A percentile compares a stretch with the other conserved stretches of the same genome.
These are phyloP conservation scores for Eucalyptus pauciflora DNA, from an alignment of 345 rosid species.

Conservation along the genomic window DNA sequence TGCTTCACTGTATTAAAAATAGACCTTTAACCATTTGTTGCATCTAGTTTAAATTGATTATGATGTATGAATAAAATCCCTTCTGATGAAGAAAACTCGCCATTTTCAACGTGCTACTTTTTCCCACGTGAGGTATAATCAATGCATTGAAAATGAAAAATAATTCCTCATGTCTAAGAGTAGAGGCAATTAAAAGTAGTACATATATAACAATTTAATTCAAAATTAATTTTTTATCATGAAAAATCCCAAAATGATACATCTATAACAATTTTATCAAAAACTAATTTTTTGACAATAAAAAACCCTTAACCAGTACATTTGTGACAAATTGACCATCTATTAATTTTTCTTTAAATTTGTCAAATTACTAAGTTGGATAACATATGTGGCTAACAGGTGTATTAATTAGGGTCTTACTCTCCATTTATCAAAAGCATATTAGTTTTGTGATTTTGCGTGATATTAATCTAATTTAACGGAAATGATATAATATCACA, in stretches of 20 bases:
- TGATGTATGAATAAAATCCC: neutral
- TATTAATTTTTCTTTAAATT: too few relatives aligned
- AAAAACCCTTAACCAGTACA: fast-evolving
- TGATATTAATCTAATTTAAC: too few relatives aligned
- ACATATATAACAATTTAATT: fast-evolving
- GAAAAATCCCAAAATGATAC: too few relatives aligned
- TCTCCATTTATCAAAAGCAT: too few relatives aligned
- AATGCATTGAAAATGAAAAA: neutral
- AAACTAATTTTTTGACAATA: too few relatives aligned
- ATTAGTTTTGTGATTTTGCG: fast-evolving
- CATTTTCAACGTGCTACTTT: neutral
- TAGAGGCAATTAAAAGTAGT: neutral
- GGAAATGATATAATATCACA: too few relatives aligned
- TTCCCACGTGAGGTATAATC: neutral
- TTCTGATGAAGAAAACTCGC: neutral
- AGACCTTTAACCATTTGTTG: neutral
- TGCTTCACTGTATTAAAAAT: neutral
- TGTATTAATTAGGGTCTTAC: too few relatives aligned
- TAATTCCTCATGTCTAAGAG: neutral
- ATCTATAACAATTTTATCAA: fast-evolving
- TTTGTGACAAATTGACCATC: fast-evolving
- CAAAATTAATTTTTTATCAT: too few relatives aligned
- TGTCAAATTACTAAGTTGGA: too few relatives aligned
- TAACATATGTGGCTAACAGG: fast-evolving
- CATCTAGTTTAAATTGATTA: neutral